Evolutionary conservation across 2,329 filamentous ascomycete genomes (phyloP).

Genomic region (Chaetomium olivaceum): DNA sequence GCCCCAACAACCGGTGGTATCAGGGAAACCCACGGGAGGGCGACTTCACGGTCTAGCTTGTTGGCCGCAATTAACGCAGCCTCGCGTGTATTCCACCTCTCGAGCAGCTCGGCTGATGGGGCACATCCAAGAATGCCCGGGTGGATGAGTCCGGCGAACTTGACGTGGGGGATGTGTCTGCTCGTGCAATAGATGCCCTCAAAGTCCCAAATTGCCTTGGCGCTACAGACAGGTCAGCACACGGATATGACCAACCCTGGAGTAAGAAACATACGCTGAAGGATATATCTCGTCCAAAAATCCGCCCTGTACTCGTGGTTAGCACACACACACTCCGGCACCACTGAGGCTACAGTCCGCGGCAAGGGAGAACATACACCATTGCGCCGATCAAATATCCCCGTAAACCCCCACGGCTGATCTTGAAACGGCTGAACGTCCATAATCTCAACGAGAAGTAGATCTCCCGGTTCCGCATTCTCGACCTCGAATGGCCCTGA

Average conservation of each 20-base stretch:
- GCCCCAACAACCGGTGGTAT: too few relatives aligned
- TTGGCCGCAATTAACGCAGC: slow-evolving; percentile 72
- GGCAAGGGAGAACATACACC: slow-evolving; percentile 49
- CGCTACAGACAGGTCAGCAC: slow-evolving; percentile 33
- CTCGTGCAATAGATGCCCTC: slow-evolving; percentile 71
- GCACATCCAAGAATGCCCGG: slow-evolving; percentile 90
- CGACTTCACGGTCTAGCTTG: slow-evolving; percentile 69
- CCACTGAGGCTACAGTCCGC: background rate
- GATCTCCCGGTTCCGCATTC: slow-evolving; percentile 78
- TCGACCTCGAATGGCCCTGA: slow-evolving; percentile 88
- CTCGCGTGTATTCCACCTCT: slow-evolving; percentile 82
- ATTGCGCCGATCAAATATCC: slow-evolving; percentile 76
- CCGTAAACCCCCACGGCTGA: slow-evolving; percentile 87
- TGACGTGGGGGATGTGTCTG: slow-evolving; percentile 82
- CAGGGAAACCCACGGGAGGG: slow-evolving; percentile 54
- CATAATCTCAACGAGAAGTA: slow-evolving; percentile 85
- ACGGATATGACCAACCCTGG: background rate
- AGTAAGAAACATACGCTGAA: slow-evolving; percentile 59
- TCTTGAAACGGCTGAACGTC: slow-evolving; percentile 88
- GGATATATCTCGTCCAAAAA: slow-evolving; percentile 89
- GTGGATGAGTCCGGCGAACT: slow-evolving; percentile 86
- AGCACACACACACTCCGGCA: background rate
- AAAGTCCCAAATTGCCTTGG: slow-evolving; percentile 62
- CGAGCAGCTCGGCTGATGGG: slow-evolving; percentile 74
- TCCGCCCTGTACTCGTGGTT: slow-evolving; percentile 54